phyloP scores from a whole-genome alignment of 2,329 filamentous ascomycete genomes.

The Nemania serpens region DNA sequence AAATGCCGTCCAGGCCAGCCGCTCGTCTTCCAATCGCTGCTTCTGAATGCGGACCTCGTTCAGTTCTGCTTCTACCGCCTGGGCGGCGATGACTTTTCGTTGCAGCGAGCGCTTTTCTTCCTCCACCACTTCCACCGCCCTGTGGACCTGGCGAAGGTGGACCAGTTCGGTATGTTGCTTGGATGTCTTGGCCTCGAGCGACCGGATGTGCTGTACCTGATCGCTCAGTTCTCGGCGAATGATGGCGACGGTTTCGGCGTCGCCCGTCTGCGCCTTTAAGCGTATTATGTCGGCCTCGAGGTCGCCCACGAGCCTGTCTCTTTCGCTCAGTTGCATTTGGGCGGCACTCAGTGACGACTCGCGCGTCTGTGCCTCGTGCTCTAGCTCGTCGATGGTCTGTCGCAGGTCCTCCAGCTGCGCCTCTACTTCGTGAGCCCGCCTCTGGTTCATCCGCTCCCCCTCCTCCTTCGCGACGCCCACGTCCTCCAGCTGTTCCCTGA shows the following conservation, averaged over 20 bases:
- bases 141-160: slow-evolving; percentile 78
- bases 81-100: slow-evolving; percentile 75
- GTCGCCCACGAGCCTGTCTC: slow-evolving; percentile 71
- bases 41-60: slow-evolving; percentile 80
- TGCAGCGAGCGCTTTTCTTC: slow-evolving; percentile 90
- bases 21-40: slow-evolving; percentile 87
- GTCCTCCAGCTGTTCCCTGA: slow-evolving; percentile 85
- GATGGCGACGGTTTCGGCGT: slow-evolving; percentile 81
- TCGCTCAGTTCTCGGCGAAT: slow-evolving; percentile 88
- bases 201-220: slow-evolving; percentile 88
- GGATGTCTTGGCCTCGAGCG: slow-evolving; percentile 77
- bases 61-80: slow-evolving; percentile 75
- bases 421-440: slow-evolving; percentile 59
- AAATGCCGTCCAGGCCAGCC: slow-evolving; percentile 83
- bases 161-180: slow-evolving; percentile 81
- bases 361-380: slow-evolving; percentile 60
- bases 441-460: slow-evolving; percentile 65
- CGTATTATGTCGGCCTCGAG: slow-evolving; percentile 84
- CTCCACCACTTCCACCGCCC: slow-evolving; percentile 90
- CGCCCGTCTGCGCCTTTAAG: slow-evolving; percentile 83
- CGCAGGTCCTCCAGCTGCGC: slow-evolving; percentile 54
- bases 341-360: slow-evolving; percentile 61
- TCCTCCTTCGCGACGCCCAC: slow-evolving; percentile 66
- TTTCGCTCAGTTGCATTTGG: slow-evolving; percentile 70
- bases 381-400: slow-evolving; percentile 59